Percentiles rank a stretch among this genome's conserved stretches.
Conservation (phyloP, 176 grass and related monocot species). For the Aegilops umbellulata region DNA sequence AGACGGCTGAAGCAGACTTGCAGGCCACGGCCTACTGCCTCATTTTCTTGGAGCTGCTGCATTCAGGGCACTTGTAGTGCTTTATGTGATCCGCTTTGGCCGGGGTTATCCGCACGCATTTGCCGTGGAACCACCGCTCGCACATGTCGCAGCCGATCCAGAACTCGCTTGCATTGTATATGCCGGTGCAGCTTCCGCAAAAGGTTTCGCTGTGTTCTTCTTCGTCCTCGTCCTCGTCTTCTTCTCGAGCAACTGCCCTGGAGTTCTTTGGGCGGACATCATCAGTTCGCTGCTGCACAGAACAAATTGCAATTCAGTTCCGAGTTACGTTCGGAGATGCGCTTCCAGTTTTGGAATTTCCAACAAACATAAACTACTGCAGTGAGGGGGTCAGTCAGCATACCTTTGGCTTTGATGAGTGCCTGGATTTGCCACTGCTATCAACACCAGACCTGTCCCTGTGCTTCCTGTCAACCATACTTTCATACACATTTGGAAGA, state of each 20-base stretch:
- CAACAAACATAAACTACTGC: background rate
- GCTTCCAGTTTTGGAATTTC: background rate
- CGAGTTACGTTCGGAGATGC: background rate
- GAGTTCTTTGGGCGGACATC: conserved; percentile 38
- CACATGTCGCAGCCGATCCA: conserved; percentile 83
- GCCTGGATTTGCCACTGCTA: conserved; percentile 60
- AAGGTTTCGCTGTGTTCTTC: conserved; percentile 74
- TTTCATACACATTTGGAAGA: conserved; percentile 57
- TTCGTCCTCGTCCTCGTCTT: conserved; percentile 22
- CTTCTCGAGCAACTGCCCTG: conserved; percentile 16
- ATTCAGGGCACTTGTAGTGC: conserved; percentile 80
- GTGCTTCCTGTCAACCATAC: conserved; percentile 52
- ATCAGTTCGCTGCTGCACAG: conserved; percentile 10
- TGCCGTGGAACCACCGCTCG: conserved; percentile 80
- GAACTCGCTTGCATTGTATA: conserved; percentile 58
- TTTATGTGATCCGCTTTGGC: conserved; percentile 74
- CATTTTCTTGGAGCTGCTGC: conserved; percentile 66
- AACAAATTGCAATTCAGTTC: background rate
- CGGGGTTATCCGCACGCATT: conserved; percentile 69
- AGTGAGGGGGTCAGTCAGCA: background rate
- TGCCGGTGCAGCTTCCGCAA: conserved; percentile 46
- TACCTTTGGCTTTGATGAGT: conserved; percentile 55
- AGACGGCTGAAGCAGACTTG: background rate
- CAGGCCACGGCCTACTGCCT: conserved; percentile 32
- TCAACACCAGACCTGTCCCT: conserved; percentile 60